phyloP scores from a whole-genome alignment of 257 asterid species.

The Salvia splendens region DNA sequence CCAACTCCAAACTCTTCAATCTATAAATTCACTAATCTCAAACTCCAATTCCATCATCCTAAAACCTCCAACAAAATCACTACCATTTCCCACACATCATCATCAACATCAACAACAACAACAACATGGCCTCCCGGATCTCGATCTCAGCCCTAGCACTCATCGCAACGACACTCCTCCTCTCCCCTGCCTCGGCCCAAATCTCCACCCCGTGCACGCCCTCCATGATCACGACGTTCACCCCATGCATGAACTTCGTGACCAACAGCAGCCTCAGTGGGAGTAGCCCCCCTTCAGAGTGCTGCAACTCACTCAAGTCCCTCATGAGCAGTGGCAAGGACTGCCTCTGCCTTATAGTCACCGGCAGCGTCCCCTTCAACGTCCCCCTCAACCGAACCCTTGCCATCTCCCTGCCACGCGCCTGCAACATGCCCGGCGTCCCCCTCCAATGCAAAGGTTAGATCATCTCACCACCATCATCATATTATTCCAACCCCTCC shows the following conservation, averaged over 20 bases:
- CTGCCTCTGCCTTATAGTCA: slow-evolving; percentile 62
- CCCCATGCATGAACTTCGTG: slow-evolving; percentile 52
- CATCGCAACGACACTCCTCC: slow-evolving; percentile 22
- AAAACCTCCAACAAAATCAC: neutral
- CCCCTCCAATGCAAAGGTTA: slow-evolving; percentile 75
- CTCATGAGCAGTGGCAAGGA: slow-evolving; percentile 67
- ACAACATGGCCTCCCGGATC: slow-evolving; percentile 32
- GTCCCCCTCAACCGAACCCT: slow-evolving; percentile 62
- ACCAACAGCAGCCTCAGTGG: slow-evolving; percentile 41
- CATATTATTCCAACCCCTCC: neutral
- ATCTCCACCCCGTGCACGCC: slow-evolving; percentile 54
- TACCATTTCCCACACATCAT: neutral
- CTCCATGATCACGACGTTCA: slow-evolving; percentile 58
- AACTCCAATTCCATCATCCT: slow-evolving; percentile 20
- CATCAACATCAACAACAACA: neutral
- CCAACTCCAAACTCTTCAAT: slow-evolving; percentile 12
- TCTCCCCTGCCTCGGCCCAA: slow-evolving; percentile 43
- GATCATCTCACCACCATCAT: too few species aligned
- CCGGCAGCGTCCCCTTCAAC: slow-evolving; percentile 58
- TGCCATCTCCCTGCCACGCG: slow-evolving; percentile 69
- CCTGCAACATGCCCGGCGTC: slow-evolving; percentile 68
- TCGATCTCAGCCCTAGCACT: slow-evolving; percentile 33
- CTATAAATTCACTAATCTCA: slow-evolving; percentile 40
- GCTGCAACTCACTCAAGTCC: slow-evolving; percentile 69
- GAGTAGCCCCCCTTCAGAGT: slow-evolving; percentile 53